Conservation (phyloP, 1,284 basidiomycete species). For the Takashimella koratensis region DNA sequence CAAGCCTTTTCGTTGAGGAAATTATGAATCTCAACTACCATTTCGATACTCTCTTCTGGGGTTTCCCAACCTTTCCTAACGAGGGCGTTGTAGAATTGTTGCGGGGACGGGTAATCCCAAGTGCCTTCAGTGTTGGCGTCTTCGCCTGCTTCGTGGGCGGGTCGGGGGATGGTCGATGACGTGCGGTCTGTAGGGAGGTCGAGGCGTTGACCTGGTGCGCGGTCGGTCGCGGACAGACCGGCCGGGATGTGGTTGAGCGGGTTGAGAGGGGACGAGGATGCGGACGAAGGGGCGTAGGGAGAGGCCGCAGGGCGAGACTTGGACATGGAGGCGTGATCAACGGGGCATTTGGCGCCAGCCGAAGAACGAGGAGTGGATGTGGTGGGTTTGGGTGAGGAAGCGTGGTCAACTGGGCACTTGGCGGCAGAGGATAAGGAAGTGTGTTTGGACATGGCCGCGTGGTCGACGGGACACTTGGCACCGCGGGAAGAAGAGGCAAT, state of each 20-base stretch:
- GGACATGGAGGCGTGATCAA: conserved; percentile 34
- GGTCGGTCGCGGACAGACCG: conserved; percentile 55
- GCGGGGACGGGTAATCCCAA: conserved; percentile 98
- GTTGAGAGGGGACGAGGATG: conserved; percentile 53
- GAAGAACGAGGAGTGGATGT: neutral
- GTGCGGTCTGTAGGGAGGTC: conserved; percentile 72
- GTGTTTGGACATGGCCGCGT: conserved; percentile 11
- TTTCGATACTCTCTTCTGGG: conserved; percentile 91
- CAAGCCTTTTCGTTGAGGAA: conserved; percentile 96
- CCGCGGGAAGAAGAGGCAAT: conserved; percentile 15
- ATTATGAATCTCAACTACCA: conserved; percentile 98
- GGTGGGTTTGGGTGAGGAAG: conserved; percentile 6
- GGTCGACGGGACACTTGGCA: conserved; percentile 30
- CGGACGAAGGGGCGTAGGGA: neutral
- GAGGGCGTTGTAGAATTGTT: conserved; percentile 98
- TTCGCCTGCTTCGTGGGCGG: conserved; percentile 44
- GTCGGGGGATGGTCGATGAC: conserved; percentile 80
- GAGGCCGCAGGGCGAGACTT: too few species aligned
- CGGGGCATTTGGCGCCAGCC: conserved; percentile 39
- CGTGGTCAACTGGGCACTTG: conserved; percentile 19
- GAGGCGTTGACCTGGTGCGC: conserved; percentile 43
- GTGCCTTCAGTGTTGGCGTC: conserved; percentile 40
- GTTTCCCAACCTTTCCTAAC: conserved; percentile 97
- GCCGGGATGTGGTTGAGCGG: conserved; percentile 88
- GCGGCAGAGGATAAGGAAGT: neutral